phyloP scores from a whole-genome alignment of 306 rosid species.

The Sicyos edulis region DNA sequence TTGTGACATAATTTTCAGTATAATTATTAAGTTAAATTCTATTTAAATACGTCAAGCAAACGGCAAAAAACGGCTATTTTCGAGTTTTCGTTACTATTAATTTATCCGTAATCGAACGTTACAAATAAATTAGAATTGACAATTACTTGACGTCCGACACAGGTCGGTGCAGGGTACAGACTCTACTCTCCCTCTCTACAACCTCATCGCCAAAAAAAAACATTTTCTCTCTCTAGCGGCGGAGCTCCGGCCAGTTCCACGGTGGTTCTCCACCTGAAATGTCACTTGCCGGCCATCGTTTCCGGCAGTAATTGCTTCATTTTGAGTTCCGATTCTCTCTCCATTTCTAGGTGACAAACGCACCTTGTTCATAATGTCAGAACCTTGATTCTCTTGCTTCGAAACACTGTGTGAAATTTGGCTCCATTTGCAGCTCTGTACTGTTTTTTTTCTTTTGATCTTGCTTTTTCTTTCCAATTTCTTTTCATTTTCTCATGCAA shows the following conservation, averaged over 20 bases:
- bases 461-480: background rate
- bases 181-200: background rate
- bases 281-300: no score
- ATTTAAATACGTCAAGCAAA: no score
- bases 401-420: constrained; percentile 18
- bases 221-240: background rate
- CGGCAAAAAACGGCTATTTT: background rate
- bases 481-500: background rate
- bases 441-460: background rate
- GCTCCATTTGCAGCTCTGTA: constrained; percentile 11
- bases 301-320: background rate
- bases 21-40: no score
- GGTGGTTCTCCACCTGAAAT: background rate
- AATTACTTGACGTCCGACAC: constrained; percentile 40
- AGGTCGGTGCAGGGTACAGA: constrained; percentile 32
- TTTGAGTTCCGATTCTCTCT: background rate
- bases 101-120: constrained; percentile 33
- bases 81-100: no score
- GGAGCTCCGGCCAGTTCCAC: background rate
- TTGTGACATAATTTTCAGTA: no score
- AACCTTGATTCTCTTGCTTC: constrained; percentile 22
- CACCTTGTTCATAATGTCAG: constrained; percentile 4
- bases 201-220: background rate
- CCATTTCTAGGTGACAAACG: background rate
- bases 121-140: constrained; percentile 32